Evolutionary conservation across 495 filamentous ascomycete genomes (phyloP), one percentile per base, ranked within the genome.

Genomic region (Neurospora tetraspora): DNA sequence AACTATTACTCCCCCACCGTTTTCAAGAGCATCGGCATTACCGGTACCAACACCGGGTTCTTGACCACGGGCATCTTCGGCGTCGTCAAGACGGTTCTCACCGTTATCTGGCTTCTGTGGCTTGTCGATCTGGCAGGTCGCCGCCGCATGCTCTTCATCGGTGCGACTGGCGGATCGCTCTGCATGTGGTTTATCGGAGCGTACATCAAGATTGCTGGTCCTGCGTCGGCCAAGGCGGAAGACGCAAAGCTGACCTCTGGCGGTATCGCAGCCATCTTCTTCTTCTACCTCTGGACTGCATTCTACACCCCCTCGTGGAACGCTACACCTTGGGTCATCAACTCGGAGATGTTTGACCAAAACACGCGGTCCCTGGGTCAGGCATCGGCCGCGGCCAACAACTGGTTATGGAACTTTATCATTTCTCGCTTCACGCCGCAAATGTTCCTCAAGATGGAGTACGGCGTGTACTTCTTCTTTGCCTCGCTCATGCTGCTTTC

Each of bases 401-500:
- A 93, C 82, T 93, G 91, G 91, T 86, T 93, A 69, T 91, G 87
- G 86, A 92, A 92, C 82, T 93, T 93, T 82, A 86, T 92, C 75
- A 83, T 93, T 74, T 87, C 86, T 2, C 86, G 91, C 37, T 92
- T 91, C 81, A 92, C 91, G 5, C 89, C 89, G 27, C 90, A 94
- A 77, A 93, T 93, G 89, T 93, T 94, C 80, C 79, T 86, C 45
- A 83, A 81, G 43, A 91, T 93, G 86, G 85, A 84, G 39, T 91
- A 91, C 76, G 91, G 90, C 27, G 91, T 92, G 4, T 94, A 92
- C 82, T 92, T 93, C 80, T 92, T 93, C 85, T 94, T 94, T 75
- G 90, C 90, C 2, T 86, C 86, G 3, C 81, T 93, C 74, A 92
- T 92, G 89, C 83, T 91, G 14, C 75, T 88, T 14, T 90, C 89